Percentiles rank a stretch among this genome's conserved stretches.
phyloP scores from a whole-genome alignment of 371 early-diverging fungal genomes.

The Mucor indicus region DNA sequence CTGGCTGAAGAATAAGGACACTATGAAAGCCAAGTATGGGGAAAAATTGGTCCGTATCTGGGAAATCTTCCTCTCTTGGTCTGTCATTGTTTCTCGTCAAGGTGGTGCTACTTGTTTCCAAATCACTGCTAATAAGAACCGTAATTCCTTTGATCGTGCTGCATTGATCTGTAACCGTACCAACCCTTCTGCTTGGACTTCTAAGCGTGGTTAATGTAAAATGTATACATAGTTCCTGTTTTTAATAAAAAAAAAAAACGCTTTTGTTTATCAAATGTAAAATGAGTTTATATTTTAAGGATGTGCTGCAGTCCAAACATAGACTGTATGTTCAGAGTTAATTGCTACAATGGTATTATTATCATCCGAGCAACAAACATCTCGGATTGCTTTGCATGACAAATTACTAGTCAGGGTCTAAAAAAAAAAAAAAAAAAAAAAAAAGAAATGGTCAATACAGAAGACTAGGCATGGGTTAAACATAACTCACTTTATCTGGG shows the following conservation, averaged over 20 bases:
- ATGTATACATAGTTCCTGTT: constrained; percentile 6
- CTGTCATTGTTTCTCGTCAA: constrained; percentile 91
- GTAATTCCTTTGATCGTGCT: constrained; percentile 87
- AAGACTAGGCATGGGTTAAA: too few species aligned
- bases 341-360: constrained; percentile 32
- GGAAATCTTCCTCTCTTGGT: constrained; percentile 97
- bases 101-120: constrained; percentile 96
- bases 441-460: not conserved
- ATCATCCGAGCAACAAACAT: constrained; percentile 31
- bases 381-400: constrained; percentile 33
- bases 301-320: too few species aligned
- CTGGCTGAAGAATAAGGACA: constrained; percentile 92
- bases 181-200: constrained; percentile 35
- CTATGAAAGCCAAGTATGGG: constrained; percentile 81
- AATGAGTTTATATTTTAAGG: too few species aligned
- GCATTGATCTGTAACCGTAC: constrained; percentile 52
- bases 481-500: constrained; percentile 23
- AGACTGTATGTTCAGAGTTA: constrained; percentile 28
- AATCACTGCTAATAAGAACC: constrained; percentile 94
- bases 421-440: not conserved
- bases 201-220: constrained; percentile 17
- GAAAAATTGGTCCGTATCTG: constrained; percentile 79
- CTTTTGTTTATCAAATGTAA: not conserved
- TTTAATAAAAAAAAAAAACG: constrained; percentile 1
- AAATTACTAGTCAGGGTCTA: constrained; percentile 30